Evolutionary conservation across 2,329 filamentous ascomycete genomes (phyloP).

Genomic region (Dothiorella sarmentorum): DNA sequence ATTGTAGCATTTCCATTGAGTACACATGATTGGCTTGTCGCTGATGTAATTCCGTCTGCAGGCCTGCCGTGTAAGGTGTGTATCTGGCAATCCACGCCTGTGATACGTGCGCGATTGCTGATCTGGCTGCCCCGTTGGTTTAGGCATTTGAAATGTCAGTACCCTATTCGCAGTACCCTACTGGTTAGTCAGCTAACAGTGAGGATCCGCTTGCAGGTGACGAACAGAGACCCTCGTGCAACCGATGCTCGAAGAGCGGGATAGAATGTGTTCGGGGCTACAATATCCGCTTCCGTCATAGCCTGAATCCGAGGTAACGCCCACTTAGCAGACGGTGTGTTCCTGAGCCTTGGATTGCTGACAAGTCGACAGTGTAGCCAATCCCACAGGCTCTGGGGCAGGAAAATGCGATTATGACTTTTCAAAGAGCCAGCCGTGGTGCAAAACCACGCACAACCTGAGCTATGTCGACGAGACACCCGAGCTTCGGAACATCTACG

Average conservation of each 20-base stretch:
- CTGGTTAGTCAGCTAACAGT: neutral
- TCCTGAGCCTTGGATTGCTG: neutral
- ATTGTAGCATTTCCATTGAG: neutral
- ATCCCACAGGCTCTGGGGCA: constrained; percentile 24
- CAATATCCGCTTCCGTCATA: constrained; percentile 33
- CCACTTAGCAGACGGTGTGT: neutral
- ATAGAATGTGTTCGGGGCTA: constrained; percentile 31
- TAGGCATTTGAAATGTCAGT: constrained; percentile 29
- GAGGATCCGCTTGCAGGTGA: constrained; percentile 22
- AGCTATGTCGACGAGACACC: constrained; percentile 32
- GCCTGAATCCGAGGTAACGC: constrained; percentile 29
- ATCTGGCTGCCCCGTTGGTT: neutral
- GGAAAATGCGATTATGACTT: constrained; percentile 32
- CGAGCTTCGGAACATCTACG: constrained; percentile 32
- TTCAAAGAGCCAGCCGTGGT: constrained; percentile 29
- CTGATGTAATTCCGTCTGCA: neutral
- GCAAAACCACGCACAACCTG: constrained; percentile 28
- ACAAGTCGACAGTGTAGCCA: constrained; percentile 21
- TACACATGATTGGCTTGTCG: neutral
- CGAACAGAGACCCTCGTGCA: constrained; percentile 28
- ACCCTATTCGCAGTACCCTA: neutral
- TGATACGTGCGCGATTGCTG: neutral
- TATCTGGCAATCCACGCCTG: neutral
- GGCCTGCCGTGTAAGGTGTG: constrained; percentile 20
- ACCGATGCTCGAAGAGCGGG: constrained; percentile 28